Percentiles rank a stretch among this genome's conserved stretches.
Evolutionary conservation across 2,329 filamentous ascomycete species (phyloP).

Genomic region (Orbilia blumenaviensis): DNA sequence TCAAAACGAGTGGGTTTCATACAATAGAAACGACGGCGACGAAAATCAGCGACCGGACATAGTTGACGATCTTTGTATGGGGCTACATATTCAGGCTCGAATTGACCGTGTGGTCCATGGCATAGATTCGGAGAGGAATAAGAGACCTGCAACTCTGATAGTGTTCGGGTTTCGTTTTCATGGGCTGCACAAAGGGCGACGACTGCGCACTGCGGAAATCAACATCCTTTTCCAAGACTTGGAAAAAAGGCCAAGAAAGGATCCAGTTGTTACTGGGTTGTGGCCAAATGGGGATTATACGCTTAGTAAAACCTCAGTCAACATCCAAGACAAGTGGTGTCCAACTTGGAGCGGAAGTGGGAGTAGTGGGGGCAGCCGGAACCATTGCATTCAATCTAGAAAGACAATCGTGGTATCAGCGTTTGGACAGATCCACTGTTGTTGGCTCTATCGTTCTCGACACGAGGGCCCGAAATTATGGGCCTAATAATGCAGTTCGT

Average conservation of each 20-base stretch:
- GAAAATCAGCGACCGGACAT: neutral
- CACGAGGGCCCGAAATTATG: neutral
- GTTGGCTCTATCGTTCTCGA: neutral
- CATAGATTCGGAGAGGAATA: neutral
- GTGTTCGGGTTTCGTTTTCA: conserved; percentile 8
- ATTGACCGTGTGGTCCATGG: neutral
- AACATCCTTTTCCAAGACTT: neutral
- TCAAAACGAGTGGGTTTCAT: too few species aligned
- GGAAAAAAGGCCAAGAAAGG: neutral
- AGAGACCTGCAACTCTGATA: neutral
- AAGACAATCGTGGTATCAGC: neutral
- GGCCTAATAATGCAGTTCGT: neutral
- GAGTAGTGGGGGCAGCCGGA: neutral
- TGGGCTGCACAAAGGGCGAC: neutral
- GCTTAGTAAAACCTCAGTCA: neutral
- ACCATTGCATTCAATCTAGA: neutral
- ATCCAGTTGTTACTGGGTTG: neutral
- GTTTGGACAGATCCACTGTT: neutral
- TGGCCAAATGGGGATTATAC: neutral
- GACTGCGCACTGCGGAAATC: neutral
- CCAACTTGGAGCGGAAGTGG: neutral
- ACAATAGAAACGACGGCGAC: neutral
- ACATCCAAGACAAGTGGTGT: neutral
- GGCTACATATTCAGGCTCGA: neutral
- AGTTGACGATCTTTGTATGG: neutral